Conservation (phyloP, 306 rosid species). For the Prunus kanzakura region DNA sequence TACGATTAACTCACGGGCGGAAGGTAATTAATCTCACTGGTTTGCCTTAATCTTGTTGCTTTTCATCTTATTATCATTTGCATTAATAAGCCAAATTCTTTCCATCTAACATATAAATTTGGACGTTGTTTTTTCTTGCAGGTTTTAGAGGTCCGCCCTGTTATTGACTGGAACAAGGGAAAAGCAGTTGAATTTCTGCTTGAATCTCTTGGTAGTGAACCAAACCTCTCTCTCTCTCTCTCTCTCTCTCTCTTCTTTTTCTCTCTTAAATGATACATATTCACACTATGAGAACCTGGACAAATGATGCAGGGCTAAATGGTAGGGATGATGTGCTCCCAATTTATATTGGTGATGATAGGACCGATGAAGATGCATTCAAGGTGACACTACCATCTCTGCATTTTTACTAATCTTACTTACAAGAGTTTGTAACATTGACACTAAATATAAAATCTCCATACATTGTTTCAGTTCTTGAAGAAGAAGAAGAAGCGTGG, state of each 20-base stretch:
- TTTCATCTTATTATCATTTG: too few relatives aligned
- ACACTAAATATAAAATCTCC: too few relatives aligned
- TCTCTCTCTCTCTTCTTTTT: background rate
- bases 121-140: slow-evolving; percentile 10
- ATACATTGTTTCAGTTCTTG: slow-evolving; percentile 42
- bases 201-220: slow-evolving; percentile 65
- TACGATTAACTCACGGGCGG: slow-evolving; percentile 87
- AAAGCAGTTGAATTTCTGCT: slow-evolving; percentile 93
- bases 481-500: slow-evolving; percentile 56
- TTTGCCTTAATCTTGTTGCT: background rate
- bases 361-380: slow-evolving; percentile 92
- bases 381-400: slow-evolving; percentile 40
- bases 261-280: background rate
- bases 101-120: background rate
- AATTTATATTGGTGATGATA: slow-evolving; percentile 86
- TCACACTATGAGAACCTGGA: background rate
- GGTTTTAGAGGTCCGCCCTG: slow-evolving; percentile 99
- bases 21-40: slow-evolving; percentile 43
- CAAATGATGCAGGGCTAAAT: slow-evolving; percentile 49
- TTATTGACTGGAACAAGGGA: slow-evolving; percentile 94
- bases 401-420: background rate
- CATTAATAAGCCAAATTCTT: background rate
- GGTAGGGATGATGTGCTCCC: slow-evolving; percentile 64
- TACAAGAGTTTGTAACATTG: background rate
- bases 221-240: background rate